Base-by-base conservation (phyloP, 2,329 filamentous ascomycete species). In the Canariomyces notabilis region DNA sequence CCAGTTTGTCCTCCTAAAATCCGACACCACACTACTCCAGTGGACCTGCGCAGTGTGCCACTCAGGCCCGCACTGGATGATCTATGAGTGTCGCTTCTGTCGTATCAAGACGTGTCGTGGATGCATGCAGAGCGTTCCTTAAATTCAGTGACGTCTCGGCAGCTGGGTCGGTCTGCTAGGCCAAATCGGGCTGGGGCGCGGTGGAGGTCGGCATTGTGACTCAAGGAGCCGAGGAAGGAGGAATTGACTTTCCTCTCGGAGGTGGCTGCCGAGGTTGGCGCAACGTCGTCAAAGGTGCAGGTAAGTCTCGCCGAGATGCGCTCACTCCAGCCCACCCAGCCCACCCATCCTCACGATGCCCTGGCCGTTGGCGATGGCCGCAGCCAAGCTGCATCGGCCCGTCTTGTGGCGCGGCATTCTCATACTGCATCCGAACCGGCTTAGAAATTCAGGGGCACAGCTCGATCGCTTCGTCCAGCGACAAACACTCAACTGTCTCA, bases 31-130 rank as follows among this genome's bases (percentile, higher is more conserved):
- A 9, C 63, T 85, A 44, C 73, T 86, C 46, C 75, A 82, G 61
- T 86, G 81, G 80, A 71, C 72, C 41, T 86, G 82, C 69, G 73
- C 76, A 49, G 66, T 82, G 58, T 85, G 82, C 61, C 75, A 79
- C 50, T 77, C 75, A 2, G 81, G 80, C 1, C 80, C 80, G 42
- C 76, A 81, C 64, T 84, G 80, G 78, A 76, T 75, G 65, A 85
- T 86, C 58, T 85, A 77, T 54, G 79, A 85, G 63, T 86, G 82
- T 67, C 71, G 74, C 51, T 83, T 82, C 62, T 86, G 82, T 75
- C 80, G 81, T 62, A 66, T 83, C 41, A 80, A 84, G 65, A 73
- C 77, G 22, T 85, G 82, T 63, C 71, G 79, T 42, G 66, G 71
- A 20, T 85, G 82, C 61, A 72, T 73, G 37, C 69, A 76, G 50